phyloP scores from a whole-genome alignment of 345 rosid species.

The Schrenkiella parvula region DNA sequence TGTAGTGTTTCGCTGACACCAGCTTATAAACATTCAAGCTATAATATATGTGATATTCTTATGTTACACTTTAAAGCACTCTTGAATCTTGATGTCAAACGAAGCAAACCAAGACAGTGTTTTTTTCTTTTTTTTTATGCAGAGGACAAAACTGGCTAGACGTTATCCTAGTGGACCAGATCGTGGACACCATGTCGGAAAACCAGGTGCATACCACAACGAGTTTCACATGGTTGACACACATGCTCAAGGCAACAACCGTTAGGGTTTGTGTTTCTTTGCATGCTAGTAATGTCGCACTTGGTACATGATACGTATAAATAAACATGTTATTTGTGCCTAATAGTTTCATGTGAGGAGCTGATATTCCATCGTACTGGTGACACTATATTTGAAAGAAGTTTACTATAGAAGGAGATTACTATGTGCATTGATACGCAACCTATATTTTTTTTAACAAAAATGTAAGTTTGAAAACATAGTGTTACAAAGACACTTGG shows the following conservation, averaged over 20 bases:
- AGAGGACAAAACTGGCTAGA: too few relatives aligned
- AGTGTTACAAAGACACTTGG: not conserved
- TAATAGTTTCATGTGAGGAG: not conserved
- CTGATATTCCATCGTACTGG: too few relatives aligned
- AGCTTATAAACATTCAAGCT: not conserved
- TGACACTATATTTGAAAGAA: too few relatives aligned
- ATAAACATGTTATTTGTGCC: not conserved
- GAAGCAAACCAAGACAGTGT: too few relatives aligned
- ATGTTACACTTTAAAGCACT: not conserved
- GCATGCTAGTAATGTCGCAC: not conserved
- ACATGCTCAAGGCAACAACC: not conserved
- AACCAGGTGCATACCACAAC: not conserved
- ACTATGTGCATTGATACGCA: too few relatives aligned
- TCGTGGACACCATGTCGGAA: not conserved
- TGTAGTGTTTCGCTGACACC: conserved; percentile 1
- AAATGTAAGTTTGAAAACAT: not conserved
- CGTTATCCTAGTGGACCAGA: not conserved
- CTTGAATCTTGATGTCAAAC: too few relatives aligned
- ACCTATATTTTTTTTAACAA: too few relatives aligned
- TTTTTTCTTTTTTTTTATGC: too few relatives aligned
- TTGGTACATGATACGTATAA: not conserved
- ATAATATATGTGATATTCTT: not conserved
- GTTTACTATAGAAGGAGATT: too few relatives aligned
- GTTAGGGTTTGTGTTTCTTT: not conserved
- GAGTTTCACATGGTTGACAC: not conserved